Base-by-base conservation (phyloP, 2,329 filamentous ascomycete species). In the Bimuria novae-zelandiae region DNA sequence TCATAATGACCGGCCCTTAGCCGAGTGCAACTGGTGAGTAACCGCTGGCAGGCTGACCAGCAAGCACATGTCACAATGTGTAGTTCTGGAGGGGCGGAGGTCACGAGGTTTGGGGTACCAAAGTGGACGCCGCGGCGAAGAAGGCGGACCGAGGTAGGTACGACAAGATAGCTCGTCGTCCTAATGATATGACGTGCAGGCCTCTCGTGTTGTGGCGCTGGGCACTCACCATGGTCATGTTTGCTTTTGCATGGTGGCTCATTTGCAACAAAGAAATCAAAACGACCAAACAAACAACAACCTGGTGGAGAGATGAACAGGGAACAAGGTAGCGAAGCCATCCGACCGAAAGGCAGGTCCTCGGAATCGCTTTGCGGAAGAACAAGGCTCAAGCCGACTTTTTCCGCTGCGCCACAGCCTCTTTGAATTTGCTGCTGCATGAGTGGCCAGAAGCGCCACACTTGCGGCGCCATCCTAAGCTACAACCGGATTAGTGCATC, bases 21-120 rank as follows among this genome's bases (percentile, higher is more conserved):
- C 36, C 36, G 36, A n/a, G n/a, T n/a, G n/a, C n/a, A n/a, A n/a
- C n/a, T n/a, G 42, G 29, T 27, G 42, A 32, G 40, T 32, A 30
- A 43, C 40, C n/a, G 40, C 14, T 30, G 11, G 16, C 40, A 23
- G 25, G 40, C 40, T 19, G 23, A 12, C 2, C n/a, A 12, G 30
- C 30, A 33, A 16, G n/a, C 5, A 16, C 23, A 33, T n/a, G 42
- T 17, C 42, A 36, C 30, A 36, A 25, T 36, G 42, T 25, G 21
- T 25, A 35, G 17, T 45, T 36, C 7, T 30, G 5, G 30, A 12
- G 23, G 23, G 25, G 27, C 19, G 10, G 30, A 23, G 12, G 42
- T 45, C 30, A 45, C 30, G 42, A 16, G 41, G 10, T n/a, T 22
- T 11, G 22, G 25, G 16, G 17, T 10, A 12, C 17, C 36, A 39